Evolutionary conservation across 306 rosid genomes (phyloP), one percentile per base, ranked within the genome.

Genomic region (Begonia peltatifolia): DNA sequence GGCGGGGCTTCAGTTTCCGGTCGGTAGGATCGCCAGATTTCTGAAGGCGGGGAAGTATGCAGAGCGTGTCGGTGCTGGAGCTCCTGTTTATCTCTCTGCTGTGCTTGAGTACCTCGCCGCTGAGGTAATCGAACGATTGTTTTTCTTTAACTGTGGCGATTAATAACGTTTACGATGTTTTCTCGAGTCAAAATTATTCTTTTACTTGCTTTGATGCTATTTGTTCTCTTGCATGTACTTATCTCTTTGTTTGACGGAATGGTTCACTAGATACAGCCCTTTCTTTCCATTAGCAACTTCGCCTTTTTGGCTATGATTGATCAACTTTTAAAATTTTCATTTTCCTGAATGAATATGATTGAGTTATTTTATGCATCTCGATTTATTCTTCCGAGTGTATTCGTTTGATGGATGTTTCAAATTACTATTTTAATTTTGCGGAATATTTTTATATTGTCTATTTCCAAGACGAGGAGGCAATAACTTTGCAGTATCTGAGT

Each of bases 11-110:
- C 96, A 83, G 53, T 87, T 87, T 3, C 96, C 96, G 4, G 96
- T 87, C 0, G 96, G 96, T 6, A 71, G 96, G 55, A 87, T 87
- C 53, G 90, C 96, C 0, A 70, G 96, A 14, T 87, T 87, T 47
- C 76, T 87, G 1, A 87, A 87, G 63, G 78, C 90, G 0, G 96
- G 96, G 2, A 83, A 87, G 62, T 87, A 87, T 22, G 96, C 96
- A 4, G 94, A 87, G 42, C 90, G 96, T 41, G 96, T 87, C 0
- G 96, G 96, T 36, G 96, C 94, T 0, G 96, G 96, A 3, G 94
- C 96, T 53, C 96, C 96, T 0, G 96, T 87, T 0, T 87, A 87
- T 10, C 94, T 87, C 6, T 76, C 96, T 4, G 94, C 96, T 0
- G 96, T 87, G 1, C 96, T 87, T 0, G 96, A 87, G 48, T 87